Evolutionary conservation across 1,284 basidiomycete species (phyloP).

Genomic region (Veloporphyrellus conicus): DNA sequence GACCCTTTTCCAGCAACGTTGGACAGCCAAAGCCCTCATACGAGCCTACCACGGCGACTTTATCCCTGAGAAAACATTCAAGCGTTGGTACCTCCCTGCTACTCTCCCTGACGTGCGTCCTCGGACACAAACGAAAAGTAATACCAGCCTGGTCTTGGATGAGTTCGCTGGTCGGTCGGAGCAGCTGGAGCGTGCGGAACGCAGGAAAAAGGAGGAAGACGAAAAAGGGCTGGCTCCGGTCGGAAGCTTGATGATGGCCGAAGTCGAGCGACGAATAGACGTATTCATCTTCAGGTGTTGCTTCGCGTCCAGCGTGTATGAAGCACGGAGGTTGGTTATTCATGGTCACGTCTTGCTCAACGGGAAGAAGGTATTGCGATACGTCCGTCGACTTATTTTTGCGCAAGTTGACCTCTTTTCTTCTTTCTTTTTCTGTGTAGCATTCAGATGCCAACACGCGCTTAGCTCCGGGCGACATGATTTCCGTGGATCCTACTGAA

Average conservation of each 20-base stretch:
- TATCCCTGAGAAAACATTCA: constrained; percentile 90
- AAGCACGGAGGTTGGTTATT: constrained; percentile 81
- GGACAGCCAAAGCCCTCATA: constrained; percentile 84
- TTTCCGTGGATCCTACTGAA: constrained; percentile 79
- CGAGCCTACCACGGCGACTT: constrained; percentile 96
- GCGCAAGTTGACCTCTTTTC: constrained; percentile 1
- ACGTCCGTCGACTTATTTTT: constrained; percentile 4
- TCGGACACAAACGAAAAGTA: constrained; percentile 37
- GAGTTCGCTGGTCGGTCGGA: constrained; percentile 56
- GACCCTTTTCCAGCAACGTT: constrained; percentile 90
- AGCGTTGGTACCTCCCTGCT: constrained; percentile 90
- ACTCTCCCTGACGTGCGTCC: constrained; percentile 84
- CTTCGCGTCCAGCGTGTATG: constrained; percentile 87
- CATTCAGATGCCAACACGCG: constrained; percentile 85
- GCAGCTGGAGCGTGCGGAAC: constrained; percentile 44
- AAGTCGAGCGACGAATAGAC: constrained; percentile 93
- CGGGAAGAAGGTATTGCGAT: constrained; percentile 73
- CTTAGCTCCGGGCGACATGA: constrained; percentile 90
- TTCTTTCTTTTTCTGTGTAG: constrained; percentile 37
- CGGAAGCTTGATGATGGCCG: constrained; percentile 86
- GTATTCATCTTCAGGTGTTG: constrained; percentile 89
- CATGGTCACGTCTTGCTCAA: constrained; percentile 89
- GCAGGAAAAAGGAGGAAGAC: constrained; percentile 50
- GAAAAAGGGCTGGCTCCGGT: constrained; percentile 70
- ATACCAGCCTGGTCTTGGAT: constrained; percentile 45